Evolutionary conservation across 495 filamentous ascomycete species (phyloP), one percentile per base, ranked within the genome.

Genomic region (Lepidopterella palustris): DNA sequence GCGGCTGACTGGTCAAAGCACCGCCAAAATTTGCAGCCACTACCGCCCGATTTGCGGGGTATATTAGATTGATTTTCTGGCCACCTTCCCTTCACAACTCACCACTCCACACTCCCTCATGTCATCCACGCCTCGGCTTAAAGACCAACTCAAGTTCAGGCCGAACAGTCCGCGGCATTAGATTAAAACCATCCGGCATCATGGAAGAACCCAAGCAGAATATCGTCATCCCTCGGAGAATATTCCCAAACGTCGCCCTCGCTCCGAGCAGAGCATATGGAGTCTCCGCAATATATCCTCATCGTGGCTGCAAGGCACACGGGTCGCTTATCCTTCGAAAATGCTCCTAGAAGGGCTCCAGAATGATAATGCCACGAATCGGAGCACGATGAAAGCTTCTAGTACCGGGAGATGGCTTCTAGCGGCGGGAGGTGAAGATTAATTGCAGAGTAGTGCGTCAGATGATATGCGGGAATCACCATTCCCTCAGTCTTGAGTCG

Each of bases 301-400:
- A 3, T 42, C 35, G 35, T 2, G n/a, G 18, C 47, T 50, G 47
- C 24, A 49, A 49, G 45, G 45, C 21, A 49, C 45, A 24, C n/a
- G n/a, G 45, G 45, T 49, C 45, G 45, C 45, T 50, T 50, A 50
- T 26, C 47, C 47, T 25, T 50, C 20, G 20, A 50, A 13, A 50
- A 15, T 21, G 18, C 20, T 50, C 26, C 47, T 27, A 50, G 47
- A 50, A 50, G 25, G 20, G 4, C 13, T 9, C 24, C 5, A 27
- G 21, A 25, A 13, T 27, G 47, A 2, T 42, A 50, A 25, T 50
- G 10, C 47, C 20, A 50, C 47, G 5, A 50, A 50, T 50, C 6
- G 15, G 15, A 50, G 35, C 13, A 9, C 5, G 8, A 15, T 8
- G 23, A 25, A 50, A 24, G 5, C 21, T 24, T 25, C 11, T 25